phyloP scores from a whole-genome alignment of 176 grass and related monocot species.

The Eragrostis curvula region DNA sequence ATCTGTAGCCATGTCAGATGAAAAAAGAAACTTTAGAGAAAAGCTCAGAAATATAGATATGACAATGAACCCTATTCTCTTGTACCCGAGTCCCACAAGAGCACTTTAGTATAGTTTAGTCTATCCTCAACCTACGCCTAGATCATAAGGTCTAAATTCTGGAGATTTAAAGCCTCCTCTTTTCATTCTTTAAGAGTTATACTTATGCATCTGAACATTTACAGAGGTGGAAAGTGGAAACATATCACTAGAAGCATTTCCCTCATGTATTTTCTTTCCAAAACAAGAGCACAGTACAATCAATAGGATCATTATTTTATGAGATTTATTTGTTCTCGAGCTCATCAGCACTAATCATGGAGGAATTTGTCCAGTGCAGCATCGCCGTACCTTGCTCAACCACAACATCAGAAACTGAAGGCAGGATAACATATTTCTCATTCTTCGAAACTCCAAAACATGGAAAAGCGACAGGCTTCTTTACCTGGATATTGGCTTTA shows the following conservation, averaged over 20 bases:
- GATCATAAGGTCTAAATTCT: neutral
- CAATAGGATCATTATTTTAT: neutral
- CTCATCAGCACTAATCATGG: neutral
- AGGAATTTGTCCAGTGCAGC: neutral
- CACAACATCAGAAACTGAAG: constrained; percentile 65
- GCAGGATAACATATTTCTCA: constrained; percentile 67
- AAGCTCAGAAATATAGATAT: neutral
- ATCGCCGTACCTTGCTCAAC: constrained; percentile 66
- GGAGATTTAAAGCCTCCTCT: neutral
- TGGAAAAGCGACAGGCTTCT: constrained; percentile 52
- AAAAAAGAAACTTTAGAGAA: neutral
- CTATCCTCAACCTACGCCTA: neutral
- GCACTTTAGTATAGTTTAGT: neutral
- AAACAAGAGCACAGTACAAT: neutral
- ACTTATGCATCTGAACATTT: neutral
- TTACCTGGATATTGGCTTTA: constrained; percentile 47
- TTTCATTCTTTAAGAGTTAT: constrained; percentile 5
- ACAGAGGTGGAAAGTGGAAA: neutral
- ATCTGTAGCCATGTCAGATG: neutral
- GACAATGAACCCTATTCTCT: neutral
- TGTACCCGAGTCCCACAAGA: neutral
- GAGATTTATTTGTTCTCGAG: neutral
- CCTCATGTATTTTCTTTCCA: neutral
- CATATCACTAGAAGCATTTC: neutral
- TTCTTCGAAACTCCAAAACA: constrained; percentile 69